phyloP scores from a whole-genome alignment of 805 yeast genomes.

The Yarrowia yakushimensis region DNA sequence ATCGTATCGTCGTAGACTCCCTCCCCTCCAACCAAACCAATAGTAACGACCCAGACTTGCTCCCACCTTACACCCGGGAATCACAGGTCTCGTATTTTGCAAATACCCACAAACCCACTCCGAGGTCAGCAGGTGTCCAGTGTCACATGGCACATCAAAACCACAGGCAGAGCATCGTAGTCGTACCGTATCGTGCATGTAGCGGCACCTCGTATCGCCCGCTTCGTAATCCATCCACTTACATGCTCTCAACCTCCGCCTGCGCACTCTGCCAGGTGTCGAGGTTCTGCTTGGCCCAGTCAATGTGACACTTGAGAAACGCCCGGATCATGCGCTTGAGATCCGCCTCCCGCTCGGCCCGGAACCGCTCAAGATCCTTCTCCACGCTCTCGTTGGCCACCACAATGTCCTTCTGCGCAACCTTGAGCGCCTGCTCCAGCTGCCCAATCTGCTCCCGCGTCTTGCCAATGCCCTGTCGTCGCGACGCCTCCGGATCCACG shows the following conservation, averaged over 20 bases:
- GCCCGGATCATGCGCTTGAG: constrained; percentile 50
- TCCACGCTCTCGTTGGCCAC: constrained; percentile 46
- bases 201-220: too few relatives aligned
- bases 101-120: too few relatives aligned
- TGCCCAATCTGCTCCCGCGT: constrained; percentile 46
- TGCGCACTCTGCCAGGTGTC: constrained; percentile 67
- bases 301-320: constrained; percentile 54
- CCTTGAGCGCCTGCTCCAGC: constrained; percentile 49
- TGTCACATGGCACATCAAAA: too few relatives aligned
- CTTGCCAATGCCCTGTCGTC: constrained; percentile 50
- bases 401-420: constrained; percentile 52
- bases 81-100: too few relatives aligned
- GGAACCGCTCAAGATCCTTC: constrained; percentile 46
- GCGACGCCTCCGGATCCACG: constrained; percentile 60
- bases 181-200: too few relatives aligned
- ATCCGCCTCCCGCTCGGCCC: constrained; percentile 48
- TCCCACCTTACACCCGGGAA: too few relatives aligned
- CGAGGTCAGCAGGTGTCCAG: too few relatives aligned
- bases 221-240: background rate
- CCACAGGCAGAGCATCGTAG: too few relatives aligned
- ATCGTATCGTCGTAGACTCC: too few relatives aligned
- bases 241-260: constrained; percentile 25
- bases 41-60: too few relatives aligned
- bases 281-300: constrained; percentile 65
- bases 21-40: too few relatives aligned